Percentiles rank a stretch among this genome's conserved stretches.
These are phyloP conservation scores for Ustilago hordei DNA, from an alignment of 1,284 basidiomycete genomes.

Conservation along the genomic window DNA sequence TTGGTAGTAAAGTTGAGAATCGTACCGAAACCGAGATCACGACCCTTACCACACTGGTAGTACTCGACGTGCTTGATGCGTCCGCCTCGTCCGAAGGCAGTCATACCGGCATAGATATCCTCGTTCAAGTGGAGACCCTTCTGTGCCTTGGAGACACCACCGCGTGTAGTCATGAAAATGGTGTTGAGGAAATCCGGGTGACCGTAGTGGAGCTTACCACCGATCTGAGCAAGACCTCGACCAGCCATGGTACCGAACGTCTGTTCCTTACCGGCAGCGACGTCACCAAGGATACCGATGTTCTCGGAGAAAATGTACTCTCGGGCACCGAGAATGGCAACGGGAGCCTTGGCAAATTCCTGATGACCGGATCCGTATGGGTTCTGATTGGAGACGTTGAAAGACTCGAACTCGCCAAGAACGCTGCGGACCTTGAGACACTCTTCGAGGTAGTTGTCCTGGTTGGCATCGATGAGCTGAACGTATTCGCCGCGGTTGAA, in stretches of 20 bases:
- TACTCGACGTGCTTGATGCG: slow-evolving; percentile 99
- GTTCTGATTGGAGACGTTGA: slow-evolving; percentile 83
- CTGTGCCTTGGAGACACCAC: slow-evolving; percentile 98
- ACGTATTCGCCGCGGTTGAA: slow-evolving; percentile 99
- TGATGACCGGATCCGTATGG: slow-evolving; percentile 82
- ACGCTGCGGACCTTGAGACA: slow-evolving; percentile 99
- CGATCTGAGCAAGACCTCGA: slow-evolving; percentile 94
- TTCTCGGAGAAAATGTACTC: slow-evolving; percentile 99
- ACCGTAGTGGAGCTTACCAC: slow-evolving; percentile 98
- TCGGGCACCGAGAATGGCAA: slow-evolving; percentile 97
- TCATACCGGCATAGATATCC: slow-evolving; percentile 99
- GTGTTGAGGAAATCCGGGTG: slow-evolving; percentile 99
- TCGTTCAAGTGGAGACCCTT: slow-evolving; percentile 98
- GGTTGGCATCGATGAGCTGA: slow-evolving; percentile 98
- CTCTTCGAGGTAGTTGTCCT: slow-evolving; percentile 99
- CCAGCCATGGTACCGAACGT: slow-evolving; percentile 98
- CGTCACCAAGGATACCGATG: slow-evolving; percentile 97
- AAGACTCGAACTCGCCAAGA: slow-evolving; percentile 98
- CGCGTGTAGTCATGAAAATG: slow-evolving; percentile 97
- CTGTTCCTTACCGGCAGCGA: slow-evolving; percentile 98
- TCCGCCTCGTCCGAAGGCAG: slow-evolving; percentile 93
- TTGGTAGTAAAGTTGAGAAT: slow-evolving; percentile 99
- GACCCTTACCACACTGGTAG: slow-evolving; percentile 95
- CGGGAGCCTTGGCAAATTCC: slow-evolving; percentile 83
- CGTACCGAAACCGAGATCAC: slow-evolving; percentile 98